Percentiles rank a stretch among this genome's conserved stretches.
Evolutionary conservation across 1,139 yeast genomes (phyloP).

Genomic region (Saccharomyces hybrid): DNA sequence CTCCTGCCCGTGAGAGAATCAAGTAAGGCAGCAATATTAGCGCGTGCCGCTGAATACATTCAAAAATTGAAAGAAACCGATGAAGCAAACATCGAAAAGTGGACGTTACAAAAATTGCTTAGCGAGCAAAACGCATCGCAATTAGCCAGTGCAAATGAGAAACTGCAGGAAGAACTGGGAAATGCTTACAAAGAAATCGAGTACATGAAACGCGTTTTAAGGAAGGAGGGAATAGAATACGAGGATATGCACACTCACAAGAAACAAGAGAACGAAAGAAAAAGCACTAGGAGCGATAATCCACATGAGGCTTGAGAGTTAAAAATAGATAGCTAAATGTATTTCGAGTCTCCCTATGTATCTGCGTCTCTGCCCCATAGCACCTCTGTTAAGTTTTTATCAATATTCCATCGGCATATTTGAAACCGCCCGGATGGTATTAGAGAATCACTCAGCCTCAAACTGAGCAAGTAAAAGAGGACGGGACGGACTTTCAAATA

Average conservation of each 20-base stretch:
- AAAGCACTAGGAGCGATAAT: neutral
- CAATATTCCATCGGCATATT: neutral
- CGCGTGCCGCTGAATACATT: conserved; percentile 83
- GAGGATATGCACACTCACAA: conserved; percentile 4
- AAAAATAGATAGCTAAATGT: neutral
- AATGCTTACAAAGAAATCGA: conserved; percentile 92
- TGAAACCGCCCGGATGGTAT: neutral
- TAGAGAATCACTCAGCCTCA: neutral
- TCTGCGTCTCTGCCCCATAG: neutral
- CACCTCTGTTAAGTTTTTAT: neutral
- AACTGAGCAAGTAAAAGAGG: neutral
- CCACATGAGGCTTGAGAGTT: neutral
- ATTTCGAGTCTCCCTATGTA: neutral
- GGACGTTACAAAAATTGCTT: conserved; percentile 85
- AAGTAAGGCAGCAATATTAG: conserved; percentile 84
- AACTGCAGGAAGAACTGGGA: conserved; percentile 70
- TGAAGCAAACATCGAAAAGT: conserved; percentile 79
- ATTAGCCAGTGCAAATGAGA: conserved; percentile 67
- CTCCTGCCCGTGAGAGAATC: conserved; percentile 80
- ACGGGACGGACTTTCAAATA: neutral
- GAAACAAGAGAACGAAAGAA: conserved; percentile 1
- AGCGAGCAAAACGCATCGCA: conserved; percentile 89
- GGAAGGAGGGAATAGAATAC: conserved; percentile 12
- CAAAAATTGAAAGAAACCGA: conserved; percentile 83
- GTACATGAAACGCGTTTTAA: conserved; percentile 51